phyloP scores from a whole-genome alignment of 2,329 filamentous ascomycete genomes.

The Sclerotinia trifoliorum region DNA sequence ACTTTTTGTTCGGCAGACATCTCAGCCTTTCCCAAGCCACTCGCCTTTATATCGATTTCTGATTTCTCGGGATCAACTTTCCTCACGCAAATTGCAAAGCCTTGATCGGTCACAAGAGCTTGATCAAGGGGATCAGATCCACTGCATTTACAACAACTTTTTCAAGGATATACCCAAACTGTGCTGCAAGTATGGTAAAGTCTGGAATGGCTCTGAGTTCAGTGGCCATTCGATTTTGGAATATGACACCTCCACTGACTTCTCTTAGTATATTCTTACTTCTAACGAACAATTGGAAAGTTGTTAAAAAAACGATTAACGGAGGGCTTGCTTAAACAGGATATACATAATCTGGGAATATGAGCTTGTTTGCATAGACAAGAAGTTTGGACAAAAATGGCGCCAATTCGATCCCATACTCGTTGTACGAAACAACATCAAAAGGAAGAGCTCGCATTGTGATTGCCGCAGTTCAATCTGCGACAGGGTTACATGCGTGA shows the following conservation, averaged over 20 bases:
- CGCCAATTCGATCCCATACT: neutral
- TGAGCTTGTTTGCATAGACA: neutral
- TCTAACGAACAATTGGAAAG: neutral
- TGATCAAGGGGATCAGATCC: constrained; percentile 41
- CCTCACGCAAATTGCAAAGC: neutral
- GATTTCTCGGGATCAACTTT: neutral
- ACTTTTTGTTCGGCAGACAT: neutral
- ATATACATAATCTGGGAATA: no score
- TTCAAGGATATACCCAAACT: neutral
- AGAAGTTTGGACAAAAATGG: neutral
- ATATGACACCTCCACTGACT: neutral
- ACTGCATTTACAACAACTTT: neutral
- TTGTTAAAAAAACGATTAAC: neutral
- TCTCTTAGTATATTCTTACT: neutral
- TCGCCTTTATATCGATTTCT: neutral
- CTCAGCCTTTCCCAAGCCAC: neutral
- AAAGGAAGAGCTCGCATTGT: neutral
- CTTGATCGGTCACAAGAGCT: constrained; percentile 48
- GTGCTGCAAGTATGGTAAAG: neutral
- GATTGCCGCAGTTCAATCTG: neutral
- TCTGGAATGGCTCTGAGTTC: neutral
- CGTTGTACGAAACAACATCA: neutral
- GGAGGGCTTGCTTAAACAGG: neutral
- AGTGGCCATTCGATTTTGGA: neutral
- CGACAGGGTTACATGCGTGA: neutral